A percentile compares a stretch with the other conserved stretches of the same genome.
These are phyloP conservation scores for Cryptococcus deneoformans DNA, from an alignment of 1,284 basidiomycete genomes.

Conservation along the genomic window DNA sequence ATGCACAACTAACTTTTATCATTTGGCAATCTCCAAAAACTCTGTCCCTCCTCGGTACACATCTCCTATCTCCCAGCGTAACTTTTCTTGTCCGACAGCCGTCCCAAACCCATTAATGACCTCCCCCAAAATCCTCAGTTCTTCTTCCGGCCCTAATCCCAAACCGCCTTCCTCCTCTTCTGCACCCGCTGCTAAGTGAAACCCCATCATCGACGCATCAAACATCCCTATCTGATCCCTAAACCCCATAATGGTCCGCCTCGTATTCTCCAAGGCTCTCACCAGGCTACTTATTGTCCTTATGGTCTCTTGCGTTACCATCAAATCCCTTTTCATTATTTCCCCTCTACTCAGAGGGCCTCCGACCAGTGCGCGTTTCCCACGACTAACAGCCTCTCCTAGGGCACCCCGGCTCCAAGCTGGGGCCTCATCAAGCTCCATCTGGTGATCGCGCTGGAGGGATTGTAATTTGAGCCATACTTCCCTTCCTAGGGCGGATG, in stretches of 20 bases:
- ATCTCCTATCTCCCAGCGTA: too few species aligned
- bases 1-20: too few species aligned
- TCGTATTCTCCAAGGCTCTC: slow-evolving; percentile 25
- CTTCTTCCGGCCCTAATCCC: slow-evolving; percentile 34
- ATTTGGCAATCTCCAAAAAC: too few species aligned
- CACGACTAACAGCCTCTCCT: too few species aligned
- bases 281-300: slow-evolving; percentile 22
- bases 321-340: slow-evolving; percentile 32
- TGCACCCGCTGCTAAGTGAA: slow-evolving; percentile 34
- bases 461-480: slow-evolving; percentile 1
- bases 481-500: slow-evolving; percentile 16
- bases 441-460: too few species aligned
- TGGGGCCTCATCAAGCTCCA: too few species aligned
- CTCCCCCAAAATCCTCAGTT: slow-evolving; percentile 28
- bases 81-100: slow-evolving; percentile 15
- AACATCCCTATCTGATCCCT: slow-evolving; percentile 39
- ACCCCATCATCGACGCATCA: slow-evolving; percentile 40
- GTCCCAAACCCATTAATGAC: slow-evolving; percentile 24
- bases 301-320: slow-evolving; percentile 29
- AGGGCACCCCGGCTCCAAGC: too few species aligned
- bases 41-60: too few species aligned
- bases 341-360: slow-evolving; percentile 34
- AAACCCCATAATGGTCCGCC: slow-evolving; percentile 30
- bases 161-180: slow-evolving; percentile 16
- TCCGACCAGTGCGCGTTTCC: slow-evolving; percentile 14